Evolutionary conservation across 1,284 basidiomycete genomes (phyloP), one percentile per base, ranked within the genome.

Genomic region (Malassezia equina): DNA sequence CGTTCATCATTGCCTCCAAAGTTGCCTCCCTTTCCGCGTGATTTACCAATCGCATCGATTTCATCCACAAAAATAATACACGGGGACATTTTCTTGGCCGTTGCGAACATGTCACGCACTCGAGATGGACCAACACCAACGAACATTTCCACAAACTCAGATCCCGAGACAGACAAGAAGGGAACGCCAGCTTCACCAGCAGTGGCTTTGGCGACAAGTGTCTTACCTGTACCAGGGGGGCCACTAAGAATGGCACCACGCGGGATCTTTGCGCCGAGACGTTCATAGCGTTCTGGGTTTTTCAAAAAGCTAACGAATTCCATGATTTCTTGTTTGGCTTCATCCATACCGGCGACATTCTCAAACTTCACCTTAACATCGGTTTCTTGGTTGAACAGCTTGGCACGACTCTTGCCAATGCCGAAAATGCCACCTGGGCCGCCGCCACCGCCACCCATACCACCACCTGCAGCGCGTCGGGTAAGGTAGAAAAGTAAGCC

Each of bases 121-220:
- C 94, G 85, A 11, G 90, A 94, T 2, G 93, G 90, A 66, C 93
- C 93, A 53, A 98, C 94, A 79, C 93, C 93, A 62, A 99, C 94
- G 74, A 98, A 99, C 90, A 98, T 96, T 78, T 99, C 94, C 60
- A 99, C 90, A 71, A 99, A 98, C 75, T 98, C 94, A 52, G 93
- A 96, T 52, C 94, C 93, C 41, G 93, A 96, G 34, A 98, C 93
- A 24, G 90, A 94, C 52, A 96, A 81, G 84, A 98, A 99, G 34
- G 93, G 93, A 3, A 96, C 93, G 45, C 84, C 86, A 8, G 93
- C 93, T 77, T 98, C 93, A 48, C 93, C 93, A 2, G 94, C 94
- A 3, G 94, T 96, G 1, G 94, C 94, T 78, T 98, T 98, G 29
- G 94, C 94, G 29, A 98, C 82, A 19, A 99, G 79, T 2, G 94